Percentiles rank a stretch among this genome's conserved stretches.
phyloP scores from a whole-genome alignment of 208 protist genomes.

The Trypanosoma brucei region DNA sequence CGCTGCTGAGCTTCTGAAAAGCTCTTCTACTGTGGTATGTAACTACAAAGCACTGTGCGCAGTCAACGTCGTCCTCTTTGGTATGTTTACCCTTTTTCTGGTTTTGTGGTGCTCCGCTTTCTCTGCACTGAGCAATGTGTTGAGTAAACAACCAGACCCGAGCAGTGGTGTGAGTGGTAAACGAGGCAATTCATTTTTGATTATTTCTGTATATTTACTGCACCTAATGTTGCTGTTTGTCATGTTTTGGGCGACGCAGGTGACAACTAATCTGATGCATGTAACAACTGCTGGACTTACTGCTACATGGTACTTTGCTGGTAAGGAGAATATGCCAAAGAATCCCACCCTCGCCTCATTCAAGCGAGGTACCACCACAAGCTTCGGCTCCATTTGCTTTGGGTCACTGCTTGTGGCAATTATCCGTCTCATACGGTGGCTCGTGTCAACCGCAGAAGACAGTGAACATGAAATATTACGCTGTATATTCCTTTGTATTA shows the following conservation, averaged over 20 bases:
- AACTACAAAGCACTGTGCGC: slow-evolving; percentile 56
- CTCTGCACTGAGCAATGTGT: slow-evolving; percentile 6
- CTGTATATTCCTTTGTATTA: slow-evolving; percentile 33
- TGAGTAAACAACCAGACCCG: not conserved
- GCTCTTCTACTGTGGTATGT: slow-evolving; percentile 31
- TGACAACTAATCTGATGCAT: slow-evolving; percentile 75
- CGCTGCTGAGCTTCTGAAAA: slow-evolving; percentile 53
- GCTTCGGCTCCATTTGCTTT: slow-evolving; percentile 90
- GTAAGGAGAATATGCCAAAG: slow-evolving; percentile 49
- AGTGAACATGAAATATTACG: slow-evolving; percentile 49
- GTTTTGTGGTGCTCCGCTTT: slow-evolving; percentile 50
- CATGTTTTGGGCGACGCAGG: slow-evolving; percentile 20
- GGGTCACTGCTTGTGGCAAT: slow-evolving; percentile 87
- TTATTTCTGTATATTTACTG: not conserved
- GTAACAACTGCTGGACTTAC: slow-evolving; percentile 73
- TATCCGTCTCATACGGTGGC: slow-evolving; percentile 67
- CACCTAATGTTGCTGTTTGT: not conserved
- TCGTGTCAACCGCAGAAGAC: slow-evolving; percentile 27
- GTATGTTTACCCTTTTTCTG: slow-evolving; percentile 33
- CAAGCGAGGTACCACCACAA: slow-evolving; percentile 71
- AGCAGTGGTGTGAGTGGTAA: not conserved
- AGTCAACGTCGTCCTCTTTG: slow-evolving; percentile 29
- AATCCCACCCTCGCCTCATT: slow-evolving; percentile 72
- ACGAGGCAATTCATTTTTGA: not conserved
- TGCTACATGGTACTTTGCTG: slow-evolving; percentile 89